Base-by-base conservation (phyloP, 768 basidiomycete species). In the Holtermanniella nyarrowii region DNA sequence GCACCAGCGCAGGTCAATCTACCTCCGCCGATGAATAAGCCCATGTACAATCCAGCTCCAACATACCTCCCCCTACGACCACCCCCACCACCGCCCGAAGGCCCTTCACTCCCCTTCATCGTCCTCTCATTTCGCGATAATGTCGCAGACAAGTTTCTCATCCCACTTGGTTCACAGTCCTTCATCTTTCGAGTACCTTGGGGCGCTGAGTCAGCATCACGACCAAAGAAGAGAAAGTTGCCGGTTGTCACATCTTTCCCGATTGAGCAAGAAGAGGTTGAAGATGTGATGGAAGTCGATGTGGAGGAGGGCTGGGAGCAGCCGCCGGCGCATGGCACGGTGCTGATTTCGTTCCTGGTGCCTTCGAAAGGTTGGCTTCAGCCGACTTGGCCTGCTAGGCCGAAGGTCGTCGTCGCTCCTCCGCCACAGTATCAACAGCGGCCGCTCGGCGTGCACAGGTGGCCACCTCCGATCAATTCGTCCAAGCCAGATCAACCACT, bases 71-170 rank as follows among this genome's bases (percentile, higher is more conserved):
- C 46, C 11, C 26, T 27, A 44, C 25, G 41, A 10, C 5, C 48
- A 5, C 20, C 55, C 39, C 26, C n/a, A 16, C 20, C 26, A 24
- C 18, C 4, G 21, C 16, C 48, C 26, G 25, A 7, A 13, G 25
- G 18, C 12, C 52, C 56, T 7, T 57, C 62, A 5, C 58, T 62
- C 21, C 62, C 62, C 3, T 67, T 67, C 39, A 50, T 67, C 12
- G 54, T 64, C 11, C 21, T 67, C 1, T 57, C 62, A 1, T 67
- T 67, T 60, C 61, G 60, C 39, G 65, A 67, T 20, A 37, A 45
- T 5, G 55, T 56, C 7, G 64, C 62, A 1, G 65, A 67, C 47
- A 67, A 67, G 40, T 64, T 48, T 31, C 40, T 64, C 13, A 23
- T 67, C 4, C 65, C 65, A 1, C 46, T 67, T 3, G 65, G 65